Percentiles rank a stretch among this genome's conserved stretches.
These are phyloP conservation scores for Scedosporium aurantiacum DNA, from an alignment of 2,329 filamentous ascomycete species.

Conservation along the genomic window DNA sequence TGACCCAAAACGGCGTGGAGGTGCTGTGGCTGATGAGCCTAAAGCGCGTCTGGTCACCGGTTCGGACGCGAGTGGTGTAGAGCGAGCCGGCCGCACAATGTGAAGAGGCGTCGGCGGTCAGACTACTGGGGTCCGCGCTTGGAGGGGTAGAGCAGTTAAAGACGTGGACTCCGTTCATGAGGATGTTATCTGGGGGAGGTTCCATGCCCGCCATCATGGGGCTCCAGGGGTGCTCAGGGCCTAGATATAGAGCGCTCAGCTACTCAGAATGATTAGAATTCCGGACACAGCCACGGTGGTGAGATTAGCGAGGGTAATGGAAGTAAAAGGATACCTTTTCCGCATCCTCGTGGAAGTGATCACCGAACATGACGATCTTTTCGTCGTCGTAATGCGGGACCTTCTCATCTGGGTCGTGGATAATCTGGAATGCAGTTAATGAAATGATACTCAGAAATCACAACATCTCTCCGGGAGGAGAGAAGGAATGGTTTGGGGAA, in stretches of 20 bases:
- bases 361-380: conserved; percentile 26
- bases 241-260: conserved; percentile 20
- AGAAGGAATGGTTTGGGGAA: not conserved
- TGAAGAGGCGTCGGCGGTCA: not conserved
- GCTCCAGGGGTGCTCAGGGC: conserved; percentile 20
- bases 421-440: conserved; percentile 14
- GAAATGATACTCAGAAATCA: not conserved
- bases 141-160: conserved; percentile 20
- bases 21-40: conserved; percentile 29
- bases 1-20: conserved; percentile 26
- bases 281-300: conserved; percentile 9
- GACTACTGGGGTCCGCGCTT: conserved; percentile 2
- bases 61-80: conserved; percentile 20
- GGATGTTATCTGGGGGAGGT: conserved; percentile 26
- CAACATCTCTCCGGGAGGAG: not conserved
- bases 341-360: conserved; percentile 25
- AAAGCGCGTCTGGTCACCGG: conserved; percentile 19
- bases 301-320: not conserved
- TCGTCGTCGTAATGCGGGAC: conserved; percentile 23
- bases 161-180: conserved; percentile 27
- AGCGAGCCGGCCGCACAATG: conserved; percentile 20
- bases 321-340: conserved; percentile 15
- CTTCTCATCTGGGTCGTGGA: conserved; percentile 25
- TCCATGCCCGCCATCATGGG: conserved; percentile 24
- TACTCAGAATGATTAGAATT: conserved; percentile 11